Evolutionary conservation across 176 grass and related monocot genomes (phyloP).

Genomic region (Urochloa ruziziensis): DNA sequence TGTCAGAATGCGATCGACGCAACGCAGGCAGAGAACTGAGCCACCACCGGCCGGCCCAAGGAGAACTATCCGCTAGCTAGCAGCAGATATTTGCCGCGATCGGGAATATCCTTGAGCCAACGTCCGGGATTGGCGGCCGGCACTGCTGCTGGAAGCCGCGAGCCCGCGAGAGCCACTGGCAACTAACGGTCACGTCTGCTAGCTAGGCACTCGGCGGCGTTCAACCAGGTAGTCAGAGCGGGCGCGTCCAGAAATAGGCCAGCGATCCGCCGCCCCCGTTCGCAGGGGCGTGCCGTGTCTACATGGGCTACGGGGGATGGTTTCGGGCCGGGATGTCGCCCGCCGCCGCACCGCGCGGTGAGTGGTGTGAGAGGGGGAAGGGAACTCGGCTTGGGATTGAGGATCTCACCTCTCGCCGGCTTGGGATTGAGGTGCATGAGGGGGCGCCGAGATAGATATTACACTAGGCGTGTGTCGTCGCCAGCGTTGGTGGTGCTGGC

Average conservation of each 20-base stretch:
- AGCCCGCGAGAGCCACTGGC: background rate
- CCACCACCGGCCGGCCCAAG: too few relatives aligned
- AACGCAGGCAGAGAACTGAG: too few relatives aligned
- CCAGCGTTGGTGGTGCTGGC: background rate
- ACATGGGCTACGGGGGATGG: too few relatives aligned
- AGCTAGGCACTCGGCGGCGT: too few relatives aligned
- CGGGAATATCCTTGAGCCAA: background rate
- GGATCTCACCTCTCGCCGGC: conserved; percentile 22
- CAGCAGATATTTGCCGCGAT: background rate
- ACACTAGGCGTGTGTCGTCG: background rate
- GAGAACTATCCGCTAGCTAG: background rate
- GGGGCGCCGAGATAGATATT: background rate
- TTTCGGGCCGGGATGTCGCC: too few relatives aligned
- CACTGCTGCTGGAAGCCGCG: background rate
- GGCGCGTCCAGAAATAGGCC: conserved; percentile 12
- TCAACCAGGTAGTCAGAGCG: too few relatives aligned
- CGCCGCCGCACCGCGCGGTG: background rate
- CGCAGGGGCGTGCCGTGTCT: background rate
- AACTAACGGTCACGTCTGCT: background rate
- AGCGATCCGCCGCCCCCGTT: too few relatives aligned
- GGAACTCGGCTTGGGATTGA: background rate
- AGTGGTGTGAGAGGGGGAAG: background rate
- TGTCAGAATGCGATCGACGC: background rate
- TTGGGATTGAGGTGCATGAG: too few relatives aligned
- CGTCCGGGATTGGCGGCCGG: background rate